Evolutionary conservation across 2,329 filamentous ascomycete species (phyloP), one percentile per base, ranked within the genome.

Genomic region (Cytospora schulzeri): DNA sequence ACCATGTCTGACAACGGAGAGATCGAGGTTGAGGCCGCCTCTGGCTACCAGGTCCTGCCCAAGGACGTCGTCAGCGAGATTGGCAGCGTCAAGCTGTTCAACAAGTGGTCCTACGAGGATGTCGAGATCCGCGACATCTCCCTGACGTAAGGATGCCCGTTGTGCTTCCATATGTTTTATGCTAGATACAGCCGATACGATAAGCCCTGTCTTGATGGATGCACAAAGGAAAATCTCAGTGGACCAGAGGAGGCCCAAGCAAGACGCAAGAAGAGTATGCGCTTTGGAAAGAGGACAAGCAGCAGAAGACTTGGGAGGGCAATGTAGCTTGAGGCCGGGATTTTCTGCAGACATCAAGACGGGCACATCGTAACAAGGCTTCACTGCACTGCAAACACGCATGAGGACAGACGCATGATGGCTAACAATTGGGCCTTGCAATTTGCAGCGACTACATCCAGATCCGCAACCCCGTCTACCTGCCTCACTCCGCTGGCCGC

Each of bases 81-180:
- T 83, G 93, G 93, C 82, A 90, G 86, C 83, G 87, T 95, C 81
- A 96, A 96, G 90, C 88, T 97, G 76, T 96, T 97, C 89, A 96
- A 95, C 90, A 96, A 96, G 85, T 97, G 93, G 83, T 83, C 83
- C 84, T 99, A 98, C 85, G 95, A 95, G 81, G 92, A 98, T 89
- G 94, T 99, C 79, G 95, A 99, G 88, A 95, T 99, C 83, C 90
- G 94, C 82, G 95, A 99, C 81, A 98, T 99, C 85, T 99, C 95
- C 77, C 88, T 99, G 85, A 98, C 94, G 95, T 99, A 96, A 85
- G 92, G 31, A n/a, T 26, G 28, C n/a, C 28, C 80, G 75, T 65
- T 68, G 73, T 72, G 71, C 68, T 72, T 67, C 71, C 69, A 67
- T 71, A 66, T n/a, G n/a, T n/a, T 61, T 70, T 69, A 66, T 68